phyloP scores from a whole-genome alignment of 805 yeast species.

The Wickerhamomyces bovis region DNA sequence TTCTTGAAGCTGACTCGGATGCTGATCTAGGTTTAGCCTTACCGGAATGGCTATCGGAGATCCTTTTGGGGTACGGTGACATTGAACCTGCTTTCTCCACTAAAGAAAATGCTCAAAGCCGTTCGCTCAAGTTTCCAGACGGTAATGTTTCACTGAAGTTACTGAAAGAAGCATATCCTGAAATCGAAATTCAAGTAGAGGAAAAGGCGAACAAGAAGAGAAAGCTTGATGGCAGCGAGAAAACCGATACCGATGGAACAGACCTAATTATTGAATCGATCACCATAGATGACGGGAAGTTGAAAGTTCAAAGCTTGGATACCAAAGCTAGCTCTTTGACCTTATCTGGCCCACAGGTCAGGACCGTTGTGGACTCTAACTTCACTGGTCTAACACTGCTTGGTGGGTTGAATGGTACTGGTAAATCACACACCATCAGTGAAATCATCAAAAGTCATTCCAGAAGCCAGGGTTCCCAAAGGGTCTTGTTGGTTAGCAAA shows the following conservation, averaged over 20 bases:
- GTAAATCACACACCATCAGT: constrained; percentile 31
- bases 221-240: not conserved
- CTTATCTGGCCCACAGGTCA: not conserved
- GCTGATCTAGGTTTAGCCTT: not conserved
- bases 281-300: not conserved
- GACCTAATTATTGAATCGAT: not conserved
- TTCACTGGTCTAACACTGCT: constrained; percentile 38
- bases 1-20: no score
- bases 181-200: not conserved
- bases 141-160: not conserved
- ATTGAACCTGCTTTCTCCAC: constrained; percentile 2
- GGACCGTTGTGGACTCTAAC: constrained; percentile 18
- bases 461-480: constrained; percentile 16
- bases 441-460: constrained; percentile 19
- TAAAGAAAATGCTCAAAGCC: not conserved
- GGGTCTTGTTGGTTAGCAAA: constrained; percentile 12
- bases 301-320: not conserved
- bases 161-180: not conserved
- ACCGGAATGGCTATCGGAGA: constrained; percentile 32
- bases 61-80: constrained; percentile 28
- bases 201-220: constrained; percentile 6
- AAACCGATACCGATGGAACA: not conserved
- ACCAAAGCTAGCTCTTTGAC: not conserved
- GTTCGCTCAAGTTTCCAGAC: not conserved
- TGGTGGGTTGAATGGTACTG: constrained; percentile 52